phyloP scores from a whole-genome alignment of 495 filamentous ascomycete species.

The Daldinia bambusicola region DNA sequence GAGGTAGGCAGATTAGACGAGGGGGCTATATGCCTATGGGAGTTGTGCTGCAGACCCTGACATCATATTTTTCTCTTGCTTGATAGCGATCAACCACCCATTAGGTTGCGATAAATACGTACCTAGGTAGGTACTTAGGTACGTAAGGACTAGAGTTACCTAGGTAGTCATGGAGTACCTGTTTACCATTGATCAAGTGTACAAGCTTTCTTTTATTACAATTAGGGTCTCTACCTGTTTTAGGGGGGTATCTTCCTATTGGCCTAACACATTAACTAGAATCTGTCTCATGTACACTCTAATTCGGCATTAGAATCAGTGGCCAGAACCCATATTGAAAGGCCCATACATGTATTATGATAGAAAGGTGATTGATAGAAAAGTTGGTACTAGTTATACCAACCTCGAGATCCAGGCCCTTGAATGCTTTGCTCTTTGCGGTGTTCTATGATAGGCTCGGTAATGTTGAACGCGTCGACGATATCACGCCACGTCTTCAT shows the following conservation, averaged over 20 bases:
- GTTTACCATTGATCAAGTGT: background rate
- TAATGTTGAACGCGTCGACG: conserved; percentile 77
- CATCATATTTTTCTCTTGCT: no score
- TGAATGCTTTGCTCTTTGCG: conserved; percentile 68
- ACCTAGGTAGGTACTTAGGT: no score
- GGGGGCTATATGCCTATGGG: no score
- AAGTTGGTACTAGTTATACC: conserved; percentile 71
- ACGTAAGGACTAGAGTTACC: no score
- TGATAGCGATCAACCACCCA: no score
- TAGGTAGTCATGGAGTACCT: no score
- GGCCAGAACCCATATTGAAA: background rate
- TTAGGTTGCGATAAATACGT: no score
- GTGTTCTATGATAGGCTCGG: conserved; percentile 83
- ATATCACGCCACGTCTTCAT: conserved; percentile 82
- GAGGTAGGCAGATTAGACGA: no score
- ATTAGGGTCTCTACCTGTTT: background rate
- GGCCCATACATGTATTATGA: background rate
- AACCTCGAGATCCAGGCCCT: conserved; percentile 70
- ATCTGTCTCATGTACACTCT: background rate
- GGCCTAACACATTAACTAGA: background rate
- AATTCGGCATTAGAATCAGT: background rate
- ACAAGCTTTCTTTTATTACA: background rate
- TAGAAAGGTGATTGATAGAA: background rate
- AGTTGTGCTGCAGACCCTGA: no score
- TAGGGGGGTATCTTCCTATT: conserved; percentile 5